phyloP scores from a whole-genome alignment of 805 yeast species.

The Ogataea angusta region DNA sequence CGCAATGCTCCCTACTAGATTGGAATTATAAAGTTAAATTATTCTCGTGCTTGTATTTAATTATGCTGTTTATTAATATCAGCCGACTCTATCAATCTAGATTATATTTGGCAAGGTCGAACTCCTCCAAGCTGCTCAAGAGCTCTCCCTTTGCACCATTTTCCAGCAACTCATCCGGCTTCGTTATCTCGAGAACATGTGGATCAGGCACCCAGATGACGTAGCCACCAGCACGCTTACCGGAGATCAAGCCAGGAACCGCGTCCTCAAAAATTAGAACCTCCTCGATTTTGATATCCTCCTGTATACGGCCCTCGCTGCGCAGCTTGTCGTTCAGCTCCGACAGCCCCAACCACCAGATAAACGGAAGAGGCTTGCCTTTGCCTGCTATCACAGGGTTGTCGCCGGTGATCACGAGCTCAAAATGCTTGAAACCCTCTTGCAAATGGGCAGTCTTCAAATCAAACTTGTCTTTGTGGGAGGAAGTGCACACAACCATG shows the following conservation, averaged over 20 bases:
- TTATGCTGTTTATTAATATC: not conserved
- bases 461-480: constrained; percentile 56
- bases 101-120: constrained; percentile 49
- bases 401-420: constrained; percentile 78
- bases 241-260: constrained; percentile 84
- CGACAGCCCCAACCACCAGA: constrained; percentile 79
- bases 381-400: constrained; percentile 76
- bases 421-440: constrained; percentile 57
- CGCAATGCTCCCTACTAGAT: constrained; percentile 54
- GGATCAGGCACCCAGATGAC: constrained; percentile 96
- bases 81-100: constrained; percentile 24
- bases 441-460: constrained; percentile 70
- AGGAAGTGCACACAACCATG: constrained; percentile 88
- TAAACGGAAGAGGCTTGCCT: constrained; percentile 94
- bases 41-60: not conserved
- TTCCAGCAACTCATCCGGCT: constrained; percentile 47
- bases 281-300: constrained; percentile 63
- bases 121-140: constrained; percentile 46
- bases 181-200: constrained; percentile 57
- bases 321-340: constrained; percentile 57
- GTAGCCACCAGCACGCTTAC: constrained; percentile 73
- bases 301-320: constrained; percentile 34
- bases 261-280: constrained; percentile 95
- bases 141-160: constrained; percentile 51
- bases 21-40: not conserved